A percentile compares a stretch with the other conserved stretches of the same genome.
Evolutionary conservation across 768 basidiomycete genomes (phyloP).

Genomic region (Gymnopilus junonius): DNA sequence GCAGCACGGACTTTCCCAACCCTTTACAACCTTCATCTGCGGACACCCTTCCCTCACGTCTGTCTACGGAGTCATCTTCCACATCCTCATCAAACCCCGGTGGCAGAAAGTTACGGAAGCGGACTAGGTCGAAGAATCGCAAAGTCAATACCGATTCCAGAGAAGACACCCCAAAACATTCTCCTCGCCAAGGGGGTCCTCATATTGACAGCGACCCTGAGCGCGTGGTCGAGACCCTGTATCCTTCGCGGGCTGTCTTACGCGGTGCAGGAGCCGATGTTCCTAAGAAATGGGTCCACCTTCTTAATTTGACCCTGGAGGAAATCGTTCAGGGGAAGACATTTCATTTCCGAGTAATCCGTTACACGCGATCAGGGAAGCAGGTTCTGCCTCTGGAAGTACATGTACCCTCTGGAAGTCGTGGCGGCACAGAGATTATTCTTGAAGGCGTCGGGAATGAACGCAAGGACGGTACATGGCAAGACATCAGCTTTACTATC

Average conservation of each 20-base stretch:
- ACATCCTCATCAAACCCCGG: conserved; percentile 16
- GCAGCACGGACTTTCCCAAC: conserved; percentile 3
- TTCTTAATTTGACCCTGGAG: conserved; percentile 57
- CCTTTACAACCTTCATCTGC: conserved; percentile 9
- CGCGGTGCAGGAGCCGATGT: conserved; percentile 32
- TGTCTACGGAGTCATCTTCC: conserved; percentile 1
- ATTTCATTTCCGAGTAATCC: conserved; percentile 57
- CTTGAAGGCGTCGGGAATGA: conserved; percentile 61
- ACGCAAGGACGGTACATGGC: conserved; percentile 54
- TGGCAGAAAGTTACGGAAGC: conserved; percentile 31
- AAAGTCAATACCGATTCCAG: conserved; percentile 15
- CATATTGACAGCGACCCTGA: conserved; percentile 17
- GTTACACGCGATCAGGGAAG: conserved; percentile 48
- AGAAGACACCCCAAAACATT: conserved; percentile 22
- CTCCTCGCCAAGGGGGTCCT: conserved; percentile 5
- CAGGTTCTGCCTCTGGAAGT: conserved; percentile 55
- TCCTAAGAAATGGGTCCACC: conserved; percentile 43
- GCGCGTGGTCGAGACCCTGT: conserved; percentile 22
- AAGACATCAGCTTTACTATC: conserved; percentile 65
- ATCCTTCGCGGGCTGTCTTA: conserved; percentile 22
- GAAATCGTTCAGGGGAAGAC: conserved; percentile 57
- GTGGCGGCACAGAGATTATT: conserved; percentile 55
- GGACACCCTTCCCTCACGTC: neutral
- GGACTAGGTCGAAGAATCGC: conserved; percentile 17
- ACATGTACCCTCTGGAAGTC: conserved; percentile 58